Percentiles rank a stretch among this genome's conserved stretches.
These are phyloP conservation scores for Komagataella kurtzmanii DNA, from an alignment of 805 yeast species.

Conservation along the genomic window DNA sequence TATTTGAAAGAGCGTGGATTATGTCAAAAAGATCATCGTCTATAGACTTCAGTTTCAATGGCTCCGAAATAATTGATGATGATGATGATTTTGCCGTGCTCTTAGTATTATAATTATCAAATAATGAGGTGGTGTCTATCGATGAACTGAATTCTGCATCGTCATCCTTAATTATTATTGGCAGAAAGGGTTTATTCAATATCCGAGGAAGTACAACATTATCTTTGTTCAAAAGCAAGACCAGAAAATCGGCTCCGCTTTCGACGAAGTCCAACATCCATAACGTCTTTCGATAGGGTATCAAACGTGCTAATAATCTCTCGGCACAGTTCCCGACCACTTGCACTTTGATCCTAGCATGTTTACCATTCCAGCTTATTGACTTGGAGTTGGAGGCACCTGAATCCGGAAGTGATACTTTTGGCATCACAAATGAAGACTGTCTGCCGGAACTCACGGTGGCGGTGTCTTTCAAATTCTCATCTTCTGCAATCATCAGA, in stretches of 20 bases:
- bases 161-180: constrained; percentile 10
- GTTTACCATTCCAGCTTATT: background rate
- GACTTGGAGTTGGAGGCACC: background rate
- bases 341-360: constrained; percentile 10
- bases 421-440: constrained; percentile 24
- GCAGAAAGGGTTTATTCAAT: constrained; percentile 16
- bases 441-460: background rate
- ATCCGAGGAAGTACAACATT: constrained; percentile 15
- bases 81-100: constrained; percentile 1
- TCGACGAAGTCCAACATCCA: constrained; percentile 14
- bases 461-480: constrained; percentile 8
- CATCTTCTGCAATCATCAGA: constrained; percentile 2
- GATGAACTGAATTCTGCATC: background rate
- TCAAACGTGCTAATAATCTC: constrained; percentile 10
- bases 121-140: background rate
- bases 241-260: constrained; percentile 11
- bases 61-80: constrained; percentile 18
- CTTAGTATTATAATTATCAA: background rate
- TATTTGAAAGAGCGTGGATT: constrained; percentile 16
- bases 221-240: constrained; percentile 14
- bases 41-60: constrained; percentile 13
- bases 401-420: constrained; percentile 14
- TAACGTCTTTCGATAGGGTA: constrained; percentile 14
- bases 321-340: constrained; percentile 13
- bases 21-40: constrained; percentile 17